Conservation (phyloP, 495 filamentous ascomycete genomes). For the Parachaetomium inaequale region DNA sequence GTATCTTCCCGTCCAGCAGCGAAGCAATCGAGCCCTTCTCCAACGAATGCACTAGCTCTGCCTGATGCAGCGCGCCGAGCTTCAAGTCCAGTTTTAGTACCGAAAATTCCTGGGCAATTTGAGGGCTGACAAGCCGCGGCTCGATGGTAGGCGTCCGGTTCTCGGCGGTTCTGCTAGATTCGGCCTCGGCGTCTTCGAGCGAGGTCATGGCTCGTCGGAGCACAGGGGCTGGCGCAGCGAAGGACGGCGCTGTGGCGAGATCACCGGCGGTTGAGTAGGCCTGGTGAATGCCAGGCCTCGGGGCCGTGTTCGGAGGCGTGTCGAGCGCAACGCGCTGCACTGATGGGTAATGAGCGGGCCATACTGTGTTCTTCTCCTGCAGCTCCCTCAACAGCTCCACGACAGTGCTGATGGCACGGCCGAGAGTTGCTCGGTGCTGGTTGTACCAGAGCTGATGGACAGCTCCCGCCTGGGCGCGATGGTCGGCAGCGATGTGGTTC, state of each 20-base stretch:
- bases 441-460: conserved; percentile 67
- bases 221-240: conserved; percentile 43
- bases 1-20: conserved; percentile 88
- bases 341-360: conserved; percentile 94
- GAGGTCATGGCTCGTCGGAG: conserved; percentile 71
- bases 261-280: conserved; percentile 47
- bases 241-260: conserved; percentile 16
- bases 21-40: conserved; percentile 88
- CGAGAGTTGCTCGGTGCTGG: conserved; percentile 80
- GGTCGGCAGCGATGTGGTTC: conserved; percentile 33
- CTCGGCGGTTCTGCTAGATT: conserved; percentile 68
- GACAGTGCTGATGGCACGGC: conserved; percentile 75
- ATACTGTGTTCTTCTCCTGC: conserved; percentile 81
- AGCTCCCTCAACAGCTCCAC: conserved; percentile 74
- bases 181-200: conserved; percentile 58
- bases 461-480: conserved; percentile 42
- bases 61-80: conserved; percentile 76
- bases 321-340: conserved; percentile 60
- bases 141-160: conserved; percentile 51
- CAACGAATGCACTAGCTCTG: conserved; percentile 92
- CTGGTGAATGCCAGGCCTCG: conserved; percentile 53
- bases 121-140: conserved; percentile 77
- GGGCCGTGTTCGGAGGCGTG: conserved; percentile 36
- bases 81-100: conserved; percentile 93
- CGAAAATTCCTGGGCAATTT: conserved; percentile 94